A percentile compares a stretch with the other conserved stretches of the same genome.
These are phyloP conservation scores for Aspergillus versicolor DNA, from an alignment of 2,329 filamentous ascomycete species.

Conservation along the genomic window DNA sequence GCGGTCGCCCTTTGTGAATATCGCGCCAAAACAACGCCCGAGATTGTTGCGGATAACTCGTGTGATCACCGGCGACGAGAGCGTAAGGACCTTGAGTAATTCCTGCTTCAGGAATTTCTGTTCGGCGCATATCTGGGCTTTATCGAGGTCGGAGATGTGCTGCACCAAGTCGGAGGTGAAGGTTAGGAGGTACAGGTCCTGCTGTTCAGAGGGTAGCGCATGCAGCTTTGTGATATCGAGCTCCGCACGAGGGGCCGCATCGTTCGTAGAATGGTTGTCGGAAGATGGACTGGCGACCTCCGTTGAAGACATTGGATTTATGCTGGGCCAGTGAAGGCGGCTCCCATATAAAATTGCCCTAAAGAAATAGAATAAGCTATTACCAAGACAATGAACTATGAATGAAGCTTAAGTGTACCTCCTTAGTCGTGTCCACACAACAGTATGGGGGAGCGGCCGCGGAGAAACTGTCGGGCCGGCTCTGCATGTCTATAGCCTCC, in stretches of 20 bases:
- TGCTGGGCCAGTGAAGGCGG: constrained; percentile 9
- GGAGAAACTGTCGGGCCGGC: constrained; percentile 32
- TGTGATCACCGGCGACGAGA: constrained; percentile 76
- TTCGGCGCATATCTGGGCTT: constrained; percentile 80
- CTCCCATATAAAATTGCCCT: constrained; percentile 14
- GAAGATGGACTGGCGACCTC: constrained; percentile 34
- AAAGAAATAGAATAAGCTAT: constrained; percentile 2
- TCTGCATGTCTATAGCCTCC: constrained; percentile 14
- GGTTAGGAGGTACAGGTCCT: constrained; percentile 88
- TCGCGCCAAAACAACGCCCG: constrained; percentile 76
- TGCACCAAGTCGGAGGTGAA: constrained; percentile 81
- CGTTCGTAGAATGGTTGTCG: constrained; percentile 29
- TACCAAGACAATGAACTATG: background rate
- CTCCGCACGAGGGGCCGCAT: constrained; percentile 51
- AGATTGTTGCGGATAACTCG: constrained; percentile 88
- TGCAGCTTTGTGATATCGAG: constrained; percentile 89
- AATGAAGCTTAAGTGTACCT: constrained; percentile 2
- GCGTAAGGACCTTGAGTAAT: constrained; percentile 86
- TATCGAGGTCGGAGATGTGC: constrained; percentile 69
- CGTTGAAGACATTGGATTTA: constrained; percentile 40
- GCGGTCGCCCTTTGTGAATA: constrained; percentile 82
- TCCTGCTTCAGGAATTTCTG: constrained; percentile 93
- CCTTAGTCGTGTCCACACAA: constrained; percentile 20
- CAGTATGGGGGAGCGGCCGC: constrained; percentile 19
- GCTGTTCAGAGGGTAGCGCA: constrained; percentile 85